A percentile compares a stretch with the other conserved stretches of the same genome.
phyloP scores from a whole-genome alignment of 768 basidiomycete species.

The Jaapia argillacea region DNA sequence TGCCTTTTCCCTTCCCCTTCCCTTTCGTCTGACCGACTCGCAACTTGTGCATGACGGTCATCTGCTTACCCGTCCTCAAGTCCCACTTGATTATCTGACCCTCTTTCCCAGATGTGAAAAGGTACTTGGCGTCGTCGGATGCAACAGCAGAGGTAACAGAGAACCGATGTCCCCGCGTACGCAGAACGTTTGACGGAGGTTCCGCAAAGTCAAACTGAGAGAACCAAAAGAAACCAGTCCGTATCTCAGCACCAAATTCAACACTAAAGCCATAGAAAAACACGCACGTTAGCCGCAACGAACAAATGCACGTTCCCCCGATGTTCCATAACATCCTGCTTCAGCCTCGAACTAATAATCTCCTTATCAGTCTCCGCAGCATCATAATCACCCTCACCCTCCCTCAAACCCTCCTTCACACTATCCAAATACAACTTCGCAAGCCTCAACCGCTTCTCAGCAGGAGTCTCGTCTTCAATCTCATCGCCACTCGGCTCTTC shows the following conservation, averaged over 20 bases:
- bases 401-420: slow-evolving; percentile 65
- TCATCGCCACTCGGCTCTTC: slow-evolving; percentile 67
- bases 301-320: slow-evolving; percentile 82
- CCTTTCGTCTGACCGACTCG: slow-evolving; percentile 43
- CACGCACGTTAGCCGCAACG: slow-evolving; percentile 60
- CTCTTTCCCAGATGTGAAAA: slow-evolving; percentile 91
- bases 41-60: slow-evolving; percentile 50
- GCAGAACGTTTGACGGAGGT: slow-evolving; percentile 39
- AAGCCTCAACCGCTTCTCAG: slow-evolving; percentile 83
- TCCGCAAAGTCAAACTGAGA: slow-evolving; percentile 46
- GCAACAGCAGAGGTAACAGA: slow-evolving; percentile 77
- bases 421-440: slow-evolving; percentile 86
- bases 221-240: not conserved
- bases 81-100: slow-evolving; percentile 86
- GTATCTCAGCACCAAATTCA: not conserved
- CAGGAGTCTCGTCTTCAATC: slow-evolving; percentile 82
- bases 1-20: slow-evolving; percentile 52
- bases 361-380: slow-evolving; percentile 95
- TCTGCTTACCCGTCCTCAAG: slow-evolving; percentile 50
- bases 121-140: slow-evolving; percentile 56
- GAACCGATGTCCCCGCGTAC: slow-evolving; percentile 64
- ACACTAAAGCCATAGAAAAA: not conserved
- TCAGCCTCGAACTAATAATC: slow-evolving; percentile 80
- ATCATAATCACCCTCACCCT: slow-evolving; percentile 86
- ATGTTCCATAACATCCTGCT: slow-evolving; percentile 86